phyloP scores from a whole-genome alignment of 345 rosid genomes.

The Pistacia integerrima region DNA sequence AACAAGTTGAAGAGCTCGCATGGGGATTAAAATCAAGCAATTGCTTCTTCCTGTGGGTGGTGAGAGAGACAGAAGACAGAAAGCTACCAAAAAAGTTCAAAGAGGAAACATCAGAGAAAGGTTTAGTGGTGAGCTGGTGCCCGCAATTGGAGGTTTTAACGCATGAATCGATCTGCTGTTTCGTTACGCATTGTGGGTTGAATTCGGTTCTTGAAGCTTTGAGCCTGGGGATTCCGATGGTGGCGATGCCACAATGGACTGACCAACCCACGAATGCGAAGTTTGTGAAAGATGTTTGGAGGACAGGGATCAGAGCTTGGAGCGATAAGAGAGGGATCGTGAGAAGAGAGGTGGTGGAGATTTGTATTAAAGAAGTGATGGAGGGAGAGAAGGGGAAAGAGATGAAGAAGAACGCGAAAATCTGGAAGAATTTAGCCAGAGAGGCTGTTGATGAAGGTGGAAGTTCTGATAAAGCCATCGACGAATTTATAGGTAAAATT shows the following conservation, averaged over 20 bases:
- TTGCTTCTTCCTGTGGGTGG: not conserved
- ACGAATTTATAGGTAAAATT: not conserved
- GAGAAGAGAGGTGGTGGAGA: not conserved
- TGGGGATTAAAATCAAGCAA: not conserved
- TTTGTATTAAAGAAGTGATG: not conserved
- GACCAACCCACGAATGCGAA: not conserved
- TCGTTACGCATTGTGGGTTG: not conserved
- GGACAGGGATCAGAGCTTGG: not conserved
- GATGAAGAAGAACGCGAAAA: not conserved
- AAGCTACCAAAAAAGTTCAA: not conserved
- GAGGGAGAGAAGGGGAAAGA: not conserved
- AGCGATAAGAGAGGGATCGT: not conserved
- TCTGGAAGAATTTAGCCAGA: not conserved
- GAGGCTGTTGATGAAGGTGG: not conserved
- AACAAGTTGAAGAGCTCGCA: not conserved
- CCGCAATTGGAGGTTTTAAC: not conserved
- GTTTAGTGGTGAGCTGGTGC: not conserved
- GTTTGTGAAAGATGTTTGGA: not conserved
- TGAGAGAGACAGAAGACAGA: not conserved
- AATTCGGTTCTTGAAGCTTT: not conserved
- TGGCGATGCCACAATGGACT: not conserved
- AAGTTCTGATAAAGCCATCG: not conserved
- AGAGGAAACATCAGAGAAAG: not conserved
- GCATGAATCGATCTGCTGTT: not conserved
- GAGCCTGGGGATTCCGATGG: not conserved